Evolutionary conservation across 169 alveolate species (phyloP), one percentile per base, ranked within the genome.

Genomic region (Condylostoma magnum): DNA sequence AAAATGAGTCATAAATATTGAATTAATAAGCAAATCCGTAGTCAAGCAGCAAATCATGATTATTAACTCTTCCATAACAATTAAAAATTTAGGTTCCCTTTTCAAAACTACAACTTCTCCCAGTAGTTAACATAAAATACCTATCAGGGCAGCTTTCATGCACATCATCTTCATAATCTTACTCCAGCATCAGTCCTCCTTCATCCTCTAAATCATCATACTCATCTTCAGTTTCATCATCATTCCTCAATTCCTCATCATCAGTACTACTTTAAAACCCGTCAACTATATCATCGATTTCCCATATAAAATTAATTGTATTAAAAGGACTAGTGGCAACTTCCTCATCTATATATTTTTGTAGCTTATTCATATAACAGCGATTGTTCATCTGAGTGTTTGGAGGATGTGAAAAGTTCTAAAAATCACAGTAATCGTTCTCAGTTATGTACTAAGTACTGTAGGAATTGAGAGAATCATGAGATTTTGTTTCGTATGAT

Each of bases 61-160:
- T 63, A 44, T 63, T 63, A 18, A 63, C 44, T 63, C 73, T 63
- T 41, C 73, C 73, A 44, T 63, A 63, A 44, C 73, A 63, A 22
- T 63, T 63, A 34, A 63, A 63, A n/a, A 63, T 57, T 28, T 63
- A 57, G 0, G 28, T 15, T 18, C 73, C 73, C 46, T 63, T 27
- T 44, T 25, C n/a, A 44, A 63, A 63, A 4, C 73, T 43, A 25
- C 73, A 54, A 15, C 46, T 57, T 25, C 22, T 22, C 15, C 73
- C 73, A 43, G 73, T 46, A 4, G 58, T 63, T 57, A 63, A 28
- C 3, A 63, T 57, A 63, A 63, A 63, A 44, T 63, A 63, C 31
- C 46, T 63, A 8, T n/a, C 15, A 63, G 25, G 1, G 15, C 57
- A n/a, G 15, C 20, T 28, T 8, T 50, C 57, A 6, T n/a, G 20